These are phyloP conservation scores for Rhazya stricta DNA, from an alignment of 257 asterid species.

Conservation along the genomic window DNA sequence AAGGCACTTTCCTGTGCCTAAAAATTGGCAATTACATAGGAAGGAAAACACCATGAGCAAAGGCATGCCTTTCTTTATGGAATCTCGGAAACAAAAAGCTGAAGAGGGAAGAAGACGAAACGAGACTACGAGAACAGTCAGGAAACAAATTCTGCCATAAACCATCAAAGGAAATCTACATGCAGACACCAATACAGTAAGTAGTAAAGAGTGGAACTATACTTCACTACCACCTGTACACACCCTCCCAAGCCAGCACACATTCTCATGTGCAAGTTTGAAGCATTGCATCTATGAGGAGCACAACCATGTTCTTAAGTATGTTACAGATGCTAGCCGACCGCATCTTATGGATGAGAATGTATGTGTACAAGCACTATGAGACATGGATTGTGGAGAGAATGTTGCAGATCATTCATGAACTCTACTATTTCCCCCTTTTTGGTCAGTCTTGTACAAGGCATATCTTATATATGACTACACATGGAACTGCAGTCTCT, in stretches of 20 bases:
- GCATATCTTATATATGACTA: too few species aligned
- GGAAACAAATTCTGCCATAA: neutral
- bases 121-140: neutral
- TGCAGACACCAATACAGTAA: neutral
- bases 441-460: too few species aligned
- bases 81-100: neutral
- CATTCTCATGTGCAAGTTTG: neutral
- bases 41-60: neutral
- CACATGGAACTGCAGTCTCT: too few species aligned
- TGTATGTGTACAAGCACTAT: too few species aligned
- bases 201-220: neutral
- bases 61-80: neutral
- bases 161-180: neutral
- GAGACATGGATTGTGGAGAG: too few species aligned
- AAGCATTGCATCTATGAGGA: neutral
- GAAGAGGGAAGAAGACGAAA: neutral
- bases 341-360: neutral
- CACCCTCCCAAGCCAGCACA: neutral
- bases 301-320: neutral
- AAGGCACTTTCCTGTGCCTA: too few species aligned
- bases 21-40: too few species aligned
- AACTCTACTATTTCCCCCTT: too few species aligned
- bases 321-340: neutral
- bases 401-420: too few species aligned
- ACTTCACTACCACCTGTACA: neutral